Evolutionary conservation across 2,329 filamentous ascomycete species (phyloP), one percentile per base, ranked within the genome.

Genomic region (Ampelomyces quisqualis): DNA sequence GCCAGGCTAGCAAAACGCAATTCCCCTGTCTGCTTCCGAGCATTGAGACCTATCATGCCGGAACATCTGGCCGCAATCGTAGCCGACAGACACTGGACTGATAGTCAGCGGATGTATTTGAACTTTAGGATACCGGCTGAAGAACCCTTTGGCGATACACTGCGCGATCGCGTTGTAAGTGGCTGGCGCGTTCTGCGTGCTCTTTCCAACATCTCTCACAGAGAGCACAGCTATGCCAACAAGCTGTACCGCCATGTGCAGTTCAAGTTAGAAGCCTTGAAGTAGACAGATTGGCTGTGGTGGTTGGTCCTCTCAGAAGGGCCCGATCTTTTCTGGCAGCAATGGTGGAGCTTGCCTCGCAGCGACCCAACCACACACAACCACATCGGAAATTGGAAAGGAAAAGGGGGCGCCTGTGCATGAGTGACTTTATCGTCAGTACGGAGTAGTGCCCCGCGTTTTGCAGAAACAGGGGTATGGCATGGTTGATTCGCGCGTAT

Each of bases 241-340:
- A 50, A 51, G 21, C 10, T 51, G 10, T 34, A 50, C 6, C 50
- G 47, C 18, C 42, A 49, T 15, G 46, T 51, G 18, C 53, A 51
- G 14, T 55, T 45, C 47, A 49, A 47, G 22, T 35, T 51, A 17
- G 47, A 57, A 33, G 20, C 53, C 2, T 34, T 47, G 8, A 47
- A 38, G 24, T 49, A 46, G 22, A 49, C 43, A 20, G 60, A 66
- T 6, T 66, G 62, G 62, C 36, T 65, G 35, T 55, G 61, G 3
- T 67, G 61, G 60, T 66, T 59, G 34, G 44, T 65, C 4, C 47
- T 67, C 22, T 40, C 55, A 10, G 54, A 64, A 47, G 62, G 62
- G 1, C 58, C 58, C 1, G 47, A 55, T 19, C 40, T 65, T 2
- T 67, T 64, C 38, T 63, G 60, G 58, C 40, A 58, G 10, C 60